These are phyloP conservation scores for Pseudogymnoascus destructans DNA, from an alignment of 2,329 filamentous ascomycete species.

Conservation along the genomic window DNA sequence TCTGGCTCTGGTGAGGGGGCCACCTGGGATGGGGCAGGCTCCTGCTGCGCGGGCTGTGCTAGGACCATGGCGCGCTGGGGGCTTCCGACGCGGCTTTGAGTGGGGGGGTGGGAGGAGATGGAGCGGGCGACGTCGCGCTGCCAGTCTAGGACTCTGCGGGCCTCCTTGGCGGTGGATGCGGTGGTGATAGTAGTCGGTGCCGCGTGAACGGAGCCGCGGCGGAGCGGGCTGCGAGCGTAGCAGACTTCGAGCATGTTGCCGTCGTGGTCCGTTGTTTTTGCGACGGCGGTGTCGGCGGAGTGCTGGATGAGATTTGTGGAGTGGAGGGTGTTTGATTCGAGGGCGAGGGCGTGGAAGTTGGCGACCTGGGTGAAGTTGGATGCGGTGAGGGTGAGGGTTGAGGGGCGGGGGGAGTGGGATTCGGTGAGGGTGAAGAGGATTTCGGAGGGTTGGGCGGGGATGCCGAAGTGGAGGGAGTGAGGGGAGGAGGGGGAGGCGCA, in stretches of 20 bases:
- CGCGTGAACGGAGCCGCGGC: neutral
- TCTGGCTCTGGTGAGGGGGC: neutral
- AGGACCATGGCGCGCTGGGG: neutral
- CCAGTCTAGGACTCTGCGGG: slow-evolving; percentile 32
- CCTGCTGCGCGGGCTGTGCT: neutral
- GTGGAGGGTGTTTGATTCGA: slow-evolving; percentile 8
- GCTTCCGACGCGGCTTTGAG: neutral
- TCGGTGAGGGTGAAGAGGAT: slow-evolving; percentile 33
- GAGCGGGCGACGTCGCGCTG: slow-evolving; percentile 28
- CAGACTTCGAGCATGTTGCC: slow-evolving; percentile 75
- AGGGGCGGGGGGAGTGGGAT: slow-evolving; percentile 31
- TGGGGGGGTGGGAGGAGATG: slow-evolving; percentile 13
- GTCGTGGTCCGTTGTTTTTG: slow-evolving; percentile 62
- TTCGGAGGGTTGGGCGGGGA: slow-evolving; percentile 27
- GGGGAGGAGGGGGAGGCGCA: slow-evolving; percentile 22
- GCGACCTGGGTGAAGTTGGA: slow-evolving; percentile 51
- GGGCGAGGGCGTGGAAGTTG: slow-evolving; percentile 50
- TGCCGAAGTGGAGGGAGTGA: slow-evolving; percentile 26
- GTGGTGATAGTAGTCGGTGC: slow-evolving; percentile 10
- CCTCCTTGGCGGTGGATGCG: slow-evolving; percentile 21
- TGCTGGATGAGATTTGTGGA: slow-evolving; percentile 9
- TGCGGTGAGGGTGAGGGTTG: slow-evolving; percentile 53
- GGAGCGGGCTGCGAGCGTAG: slow-evolving; percentile 31
- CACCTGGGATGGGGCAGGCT: neutral
- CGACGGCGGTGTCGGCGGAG: slow-evolving; percentile 21